Evolutionary conservation across 1,139 yeast genomes (phyloP).

Genomic region (Lodderomyces orthopsilosis): DNA sequence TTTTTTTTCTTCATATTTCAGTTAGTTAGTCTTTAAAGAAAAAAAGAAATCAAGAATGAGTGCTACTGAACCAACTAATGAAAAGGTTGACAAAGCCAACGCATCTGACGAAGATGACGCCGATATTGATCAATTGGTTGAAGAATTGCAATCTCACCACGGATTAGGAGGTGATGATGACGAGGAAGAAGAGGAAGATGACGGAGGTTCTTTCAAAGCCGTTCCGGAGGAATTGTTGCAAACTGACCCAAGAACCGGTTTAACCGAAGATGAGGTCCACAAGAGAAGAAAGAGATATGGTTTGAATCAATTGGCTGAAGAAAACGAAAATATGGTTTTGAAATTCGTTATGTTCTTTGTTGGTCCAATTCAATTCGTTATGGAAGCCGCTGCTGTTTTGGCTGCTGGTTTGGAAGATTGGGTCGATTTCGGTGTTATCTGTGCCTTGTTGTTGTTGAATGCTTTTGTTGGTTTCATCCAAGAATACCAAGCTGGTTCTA

Average conservation of each 20-base stretch:
- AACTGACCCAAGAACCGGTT: conserved; percentile 83
- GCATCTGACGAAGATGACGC: conserved; percentile 67
- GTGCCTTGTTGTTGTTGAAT: conserved; percentile 83
- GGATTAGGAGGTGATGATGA: conserved; percentile 35
- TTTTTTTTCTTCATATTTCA: conserved; percentile 3
- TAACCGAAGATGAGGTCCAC: conserved; percentile 74
- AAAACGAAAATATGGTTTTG: conserved; percentile 74
- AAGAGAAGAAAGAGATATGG: conserved; percentile 94
- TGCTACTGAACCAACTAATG: conserved; percentile 52
- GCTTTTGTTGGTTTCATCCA: conserved; percentile 96
- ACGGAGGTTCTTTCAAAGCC: conserved; percentile 58
- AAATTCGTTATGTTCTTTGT: conserved; percentile 92
- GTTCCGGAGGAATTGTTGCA: conserved; percentile 89
- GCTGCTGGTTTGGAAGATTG: conserved; percentile 99
- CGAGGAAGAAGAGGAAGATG: conserved; percentile 48
- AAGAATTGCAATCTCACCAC: conserved; percentile 83
- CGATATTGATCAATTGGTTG: conserved; percentile 85
- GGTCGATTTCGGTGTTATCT: conserved; percentile 98
- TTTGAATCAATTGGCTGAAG: conserved; percentile 93
- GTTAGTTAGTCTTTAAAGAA: background rate
- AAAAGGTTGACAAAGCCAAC: conserved; percentile 46
- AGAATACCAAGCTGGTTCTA: conserved; percentile 97
- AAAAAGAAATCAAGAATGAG: conserved; percentile 25
- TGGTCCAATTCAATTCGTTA: conserved; percentile 98
- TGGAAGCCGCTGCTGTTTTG: conserved; percentile 97